Evolutionary conservation across 2,329 filamentous ascomycete species (phyloP), one percentile per base, ranked within the genome.

Genomic region (Chrysoporthe cubensis): DNA sequence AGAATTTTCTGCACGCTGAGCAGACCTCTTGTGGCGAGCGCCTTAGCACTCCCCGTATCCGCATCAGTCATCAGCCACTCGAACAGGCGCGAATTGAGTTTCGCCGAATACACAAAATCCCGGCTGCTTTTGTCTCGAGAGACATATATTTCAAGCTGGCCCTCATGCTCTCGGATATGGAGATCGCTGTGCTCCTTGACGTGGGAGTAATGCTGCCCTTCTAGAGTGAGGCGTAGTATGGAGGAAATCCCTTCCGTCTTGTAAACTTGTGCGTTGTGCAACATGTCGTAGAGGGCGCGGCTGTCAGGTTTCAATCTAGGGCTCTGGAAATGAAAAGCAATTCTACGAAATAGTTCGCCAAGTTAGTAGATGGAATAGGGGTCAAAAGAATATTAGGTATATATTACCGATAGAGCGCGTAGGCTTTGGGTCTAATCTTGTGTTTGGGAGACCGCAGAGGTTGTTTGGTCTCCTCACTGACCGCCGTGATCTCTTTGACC

Each of bases 51-150:
- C 42, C 71, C 66, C 4, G 72, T 71, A 8, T 11, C 42, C 18
- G 71, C 70, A 21, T 77, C 71, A 16, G 69, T 74, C 77, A 81
- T 79, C 54, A 81, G 72, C 77, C 78, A 80, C 11, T 74, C 66
- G 0, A 76, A 70, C 2, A 82, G 71, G 1, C 67, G 72, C 6
- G 70, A 64, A 0, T 77, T 73, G 1, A 81, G 75, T 0, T 62
- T 42, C 0, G 70, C 71, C 13, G 66, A 70, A 68, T 77, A 80
- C 62, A 73, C 75, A 6, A 74, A 70, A 5, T 74, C 70, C 59
- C 77, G 79, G 0, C 68, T 58, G 11, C 72, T 68, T 14, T 70
- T 71, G 11, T 75, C 62, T 4, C 69, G 70, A 0, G 80, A 79
- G 0, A 81, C 66, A n/a, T 76, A 81, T 0, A 81, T 62, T 3